Base-by-base conservation (phyloP, 2,329 filamentous ascomycete genomes). In the Arthrocladium fulminans region DNA sequence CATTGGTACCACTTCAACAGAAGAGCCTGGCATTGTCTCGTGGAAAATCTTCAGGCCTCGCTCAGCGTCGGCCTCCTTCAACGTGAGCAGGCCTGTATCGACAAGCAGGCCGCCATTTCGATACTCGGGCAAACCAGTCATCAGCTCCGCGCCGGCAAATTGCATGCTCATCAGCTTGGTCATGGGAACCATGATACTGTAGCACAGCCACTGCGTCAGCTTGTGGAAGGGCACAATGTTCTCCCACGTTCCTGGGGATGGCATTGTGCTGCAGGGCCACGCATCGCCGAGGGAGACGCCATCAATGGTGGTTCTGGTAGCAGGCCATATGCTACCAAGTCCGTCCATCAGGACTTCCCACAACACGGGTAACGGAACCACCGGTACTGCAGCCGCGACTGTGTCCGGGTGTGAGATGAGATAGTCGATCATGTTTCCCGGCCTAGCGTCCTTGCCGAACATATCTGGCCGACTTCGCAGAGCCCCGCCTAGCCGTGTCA, bases 361-460 rank as follows among this genome's bases (percentile, higher is more conserved):
- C 6, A 98, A 73, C 0, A 89, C 90, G 1, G 89, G 87, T 10
- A 97, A 73, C 9, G 86, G 79, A 37, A 96, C 81, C 54, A 96
- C 88, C 1, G 90, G 87, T 41, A 88, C 85, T 0, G 88, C 94
- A 1, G 87, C 86, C 12, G 87, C 88, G 62, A 90, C 84, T 3
- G 90, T 96, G 2, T 87, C 84, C 1, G 89, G 86, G 62, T 97
- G 92, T 2, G 86, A 85, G 32, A 97, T 77, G n/a, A 97, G 79
- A 63, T 94, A 89, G 66, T 97, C 90, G 53, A 97, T 80, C 81
- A 98, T 88, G 64, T 95, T 94, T 57, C 92, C 92, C 9, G 92
- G 92, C 50, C 92, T 77, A 45, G 83, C 86, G 61, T 89, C 81
- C 1, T 77, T 74, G 20, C 90, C 90, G 65, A 96, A 98, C 58